phyloP scores from a whole-genome alignment of 75 land plant species.

The Isoetes taiwanensis region DNA sequence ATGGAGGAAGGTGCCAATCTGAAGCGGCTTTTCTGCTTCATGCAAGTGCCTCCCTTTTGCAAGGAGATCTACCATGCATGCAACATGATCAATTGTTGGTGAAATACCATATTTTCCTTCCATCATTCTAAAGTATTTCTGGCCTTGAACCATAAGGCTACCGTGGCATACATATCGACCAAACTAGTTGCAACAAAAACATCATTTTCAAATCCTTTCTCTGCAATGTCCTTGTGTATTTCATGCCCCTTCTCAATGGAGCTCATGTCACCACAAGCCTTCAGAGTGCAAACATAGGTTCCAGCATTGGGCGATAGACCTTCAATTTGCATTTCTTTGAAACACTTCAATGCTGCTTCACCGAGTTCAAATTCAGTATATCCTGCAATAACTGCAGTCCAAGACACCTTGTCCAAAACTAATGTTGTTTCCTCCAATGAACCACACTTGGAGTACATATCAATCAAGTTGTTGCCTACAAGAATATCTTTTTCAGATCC shows the following conservation, averaged over 20 bases:
- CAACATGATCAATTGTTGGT: not conserved
- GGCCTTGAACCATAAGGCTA: not conserved
- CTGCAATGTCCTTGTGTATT: not conserved
- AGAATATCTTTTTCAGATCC: conserved; percentile 6
- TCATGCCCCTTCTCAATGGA: conserved; percentile 16
- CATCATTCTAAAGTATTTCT: not conserved
- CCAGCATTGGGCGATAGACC: conserved; percentile 19
- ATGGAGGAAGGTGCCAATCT: not conserved
- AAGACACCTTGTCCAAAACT: conserved; percentile 25
- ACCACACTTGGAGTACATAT: conserved; percentile 37
- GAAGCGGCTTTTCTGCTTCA: not conserved
- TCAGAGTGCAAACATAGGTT: conserved; percentile 21
- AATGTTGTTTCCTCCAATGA: conserved; percentile 7
- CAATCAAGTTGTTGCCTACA: conserved; percentile 18
- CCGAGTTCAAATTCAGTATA: conserved; percentile 18
- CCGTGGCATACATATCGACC: not conserved
- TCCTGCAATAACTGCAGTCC: conserved; percentile 28
- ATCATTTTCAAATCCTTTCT: conserved; percentile 1
- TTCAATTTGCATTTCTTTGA: conserved; percentile 12
- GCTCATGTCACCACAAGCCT: conserved; percentile 34
- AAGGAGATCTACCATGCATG: not conserved
- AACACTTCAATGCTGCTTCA: conserved; percentile 13
- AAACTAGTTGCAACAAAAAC: not conserved
- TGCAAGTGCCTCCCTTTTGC: not conserved
- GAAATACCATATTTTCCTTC: not conserved